Evolutionary conservation across 305 asterid species (phyloP), one percentile per base, ranked within the genome.

Genomic region (Rubia peregrina): DNA sequence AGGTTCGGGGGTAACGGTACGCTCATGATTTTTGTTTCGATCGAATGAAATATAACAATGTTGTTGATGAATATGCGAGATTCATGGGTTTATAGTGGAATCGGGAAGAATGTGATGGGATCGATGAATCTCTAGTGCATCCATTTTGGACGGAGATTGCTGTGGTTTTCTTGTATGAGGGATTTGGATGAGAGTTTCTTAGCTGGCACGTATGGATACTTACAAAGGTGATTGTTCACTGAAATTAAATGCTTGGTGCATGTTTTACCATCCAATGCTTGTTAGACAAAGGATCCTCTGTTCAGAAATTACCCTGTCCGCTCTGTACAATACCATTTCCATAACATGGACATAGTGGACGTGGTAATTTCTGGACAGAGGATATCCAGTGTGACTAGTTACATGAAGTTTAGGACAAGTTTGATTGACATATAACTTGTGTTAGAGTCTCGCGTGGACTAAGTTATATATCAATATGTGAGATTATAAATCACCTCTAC

Each of bases 1-100:
- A 80, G 83, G 64, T 85, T 88, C 0, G 69, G 0, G 17, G 95
- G 96, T 1, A 88, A 80, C 16, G 59, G 59, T 51, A 51, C 5
- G 22, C 36, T 48, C 73, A 75, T 71, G 26, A 24, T 72, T 26
- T 67, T 17, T 40, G 16, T 17, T 26, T 24, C 26, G 26, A 24
- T 24, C 68, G 33, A 12, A 44, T 8, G 36, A 33, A 33, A 33
- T 33, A 33, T 33, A 33, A 33, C 36, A 33, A 21, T 6, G 21
- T 1, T 17, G 55, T 14, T 48, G 55, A 17, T 51, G 59, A 51
- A 51, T 51, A 51, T 51, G 22, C 22, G 3, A 17, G 59, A 51
- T 51, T 51, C 59, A 51, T 51, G 59, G n/a, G 7, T 16, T 48
- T 64, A 41, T 64, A 64, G 8, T n/a, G 40, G 51, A 38, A 64